Evolutionary conservation across 2,329 filamentous ascomycete genomes (phyloP).

Genomic region (Trichoderma aggressivum): DNA sequence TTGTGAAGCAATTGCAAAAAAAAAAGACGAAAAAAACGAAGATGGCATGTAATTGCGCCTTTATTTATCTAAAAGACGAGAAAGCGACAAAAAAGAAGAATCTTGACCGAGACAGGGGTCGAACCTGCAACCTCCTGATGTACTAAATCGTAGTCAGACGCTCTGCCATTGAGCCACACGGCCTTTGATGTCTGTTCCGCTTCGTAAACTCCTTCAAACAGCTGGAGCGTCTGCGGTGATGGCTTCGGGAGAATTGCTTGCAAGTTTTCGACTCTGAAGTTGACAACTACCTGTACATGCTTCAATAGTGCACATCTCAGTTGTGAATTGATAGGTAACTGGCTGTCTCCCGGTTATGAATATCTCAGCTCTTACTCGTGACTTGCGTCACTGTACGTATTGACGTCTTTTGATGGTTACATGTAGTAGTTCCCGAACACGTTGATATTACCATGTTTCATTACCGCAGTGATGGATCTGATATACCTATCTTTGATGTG

Average conservation of each 20-base stretch:
- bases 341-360: background rate
- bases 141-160: conserved; percentile 19
- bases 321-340: background rate
- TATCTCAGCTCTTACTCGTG: background rate
- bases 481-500: background rate
- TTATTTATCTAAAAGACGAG: background rate
- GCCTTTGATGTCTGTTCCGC: background rate
- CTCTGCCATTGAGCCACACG: conserved; percentile 20
- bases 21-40: background rate
- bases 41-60: background rate
- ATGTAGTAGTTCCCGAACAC: too few species aligned
- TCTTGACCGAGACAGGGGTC: conserved; percentile 18
- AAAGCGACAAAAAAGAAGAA: background rate
- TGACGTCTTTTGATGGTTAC: background rate
- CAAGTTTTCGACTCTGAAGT: background rate
- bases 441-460: too few species aligned
- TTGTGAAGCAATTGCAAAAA: background rate
- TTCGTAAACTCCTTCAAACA: background rate
- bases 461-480: background rate
- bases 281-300: background rate
- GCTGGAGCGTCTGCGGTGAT: too few species aligned
- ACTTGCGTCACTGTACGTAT: background rate
- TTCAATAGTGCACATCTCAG: background rate
- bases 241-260: background rate
- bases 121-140: conserved; percentile 19